Evolutionary conservation across 176 grass and related monocot species (phyloP), one percentile per base, ranked within the genome.

Genomic region (Zoysia japonica): DNA sequence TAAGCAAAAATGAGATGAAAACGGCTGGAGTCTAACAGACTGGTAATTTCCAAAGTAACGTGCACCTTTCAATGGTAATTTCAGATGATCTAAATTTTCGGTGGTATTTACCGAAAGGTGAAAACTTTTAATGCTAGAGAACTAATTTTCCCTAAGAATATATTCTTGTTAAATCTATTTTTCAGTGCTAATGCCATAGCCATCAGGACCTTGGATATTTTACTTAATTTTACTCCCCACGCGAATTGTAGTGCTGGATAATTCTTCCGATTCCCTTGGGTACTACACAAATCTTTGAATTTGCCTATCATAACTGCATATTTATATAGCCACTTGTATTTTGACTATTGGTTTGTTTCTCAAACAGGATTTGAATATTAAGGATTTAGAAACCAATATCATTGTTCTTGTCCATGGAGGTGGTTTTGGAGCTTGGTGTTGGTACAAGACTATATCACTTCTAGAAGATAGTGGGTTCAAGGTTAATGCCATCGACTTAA

Each of bases 391-490:
- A 81, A 93, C 89, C 45, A 91, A 88, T 38, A 67, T 77, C 75
- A 87, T 99, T 79, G 90, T 95, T 92, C 88, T 99, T 80, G 92
- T 99, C 56, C 92, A 99, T 70, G 92, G 96, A 79, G 92, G 92
- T 47, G 96, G 96, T 45, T 99, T 99, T 86, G 96, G 96, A 84
- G 96, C 96, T 76, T 99, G 96, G 96, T 95, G 96, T 65, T 99
- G 96, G 96, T 95, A 99, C 79, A 99, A 95, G 84, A 93, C 78
- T 62, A 99, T 95, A 77, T 77, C 96, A 74, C 88, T 99, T 77
- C 79, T 99, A 52, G 92, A 99, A 85, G 92, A 91, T 70, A 89
- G 90, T 79, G 88, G 90, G 40, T 99, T 99, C 86, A 93, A 91
- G 91, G 96, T 99, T 83, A 85, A 87, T 74, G 92, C 96, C 83